phyloP scores from a whole-genome alignment of 768 basidiomycete species.

The Tylopilus sp. region DNA sequence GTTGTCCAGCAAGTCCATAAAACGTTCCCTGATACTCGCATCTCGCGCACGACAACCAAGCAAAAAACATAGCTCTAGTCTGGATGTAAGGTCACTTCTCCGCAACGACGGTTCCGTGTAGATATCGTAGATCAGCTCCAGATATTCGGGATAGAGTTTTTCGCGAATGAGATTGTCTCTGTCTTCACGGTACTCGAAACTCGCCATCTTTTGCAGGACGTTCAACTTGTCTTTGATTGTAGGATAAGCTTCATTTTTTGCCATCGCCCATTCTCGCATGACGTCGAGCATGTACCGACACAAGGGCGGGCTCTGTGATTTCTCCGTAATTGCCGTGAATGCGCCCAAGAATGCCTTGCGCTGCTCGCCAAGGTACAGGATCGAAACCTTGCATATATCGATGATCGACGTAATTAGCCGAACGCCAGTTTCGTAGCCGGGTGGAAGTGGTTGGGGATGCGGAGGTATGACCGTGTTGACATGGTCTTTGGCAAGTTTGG shows the following conservation, averaged over 20 bases:
- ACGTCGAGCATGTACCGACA: conserved; percentile 86
- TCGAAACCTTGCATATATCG: conserved; percentile 78
- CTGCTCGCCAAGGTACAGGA: conserved; percentile 84
- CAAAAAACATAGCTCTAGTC: conserved; percentile 90
- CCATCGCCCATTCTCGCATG: conserved; percentile 85
- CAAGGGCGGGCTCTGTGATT: conserved; percentile 75
- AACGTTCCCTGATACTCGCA: conserved; percentile 70
- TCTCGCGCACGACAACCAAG: conserved; percentile 88
- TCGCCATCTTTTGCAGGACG: conserved; percentile 82
- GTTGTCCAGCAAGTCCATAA: conserved; percentile 86
- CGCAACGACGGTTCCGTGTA: conserved; percentile 85
- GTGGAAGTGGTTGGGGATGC: conserved; percentile 31
- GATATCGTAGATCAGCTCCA: conserved; percentile 90
- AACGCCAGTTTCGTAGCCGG: conserved; percentile 56
- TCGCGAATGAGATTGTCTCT: conserved; percentile 37
- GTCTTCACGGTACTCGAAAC: conserved; percentile 64
- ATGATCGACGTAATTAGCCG: conserved; percentile 74
- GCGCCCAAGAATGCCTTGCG: conserved; percentile 76
- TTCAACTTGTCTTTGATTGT: conserved; percentile 95
- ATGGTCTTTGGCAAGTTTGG: conserved; percentile 86
- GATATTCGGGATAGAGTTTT: conserved; percentile 74
- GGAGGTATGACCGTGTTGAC: conserved; percentile 51
- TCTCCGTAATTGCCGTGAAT: conserved; percentile 80
- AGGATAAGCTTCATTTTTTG: conserved; percentile 80
- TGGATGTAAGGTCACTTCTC: conserved; percentile 89